Evolutionary conservation across 805 yeast genomes (phyloP), one percentile per base, ranked within the genome.

Genomic region (Millerozyma miso): DNA sequence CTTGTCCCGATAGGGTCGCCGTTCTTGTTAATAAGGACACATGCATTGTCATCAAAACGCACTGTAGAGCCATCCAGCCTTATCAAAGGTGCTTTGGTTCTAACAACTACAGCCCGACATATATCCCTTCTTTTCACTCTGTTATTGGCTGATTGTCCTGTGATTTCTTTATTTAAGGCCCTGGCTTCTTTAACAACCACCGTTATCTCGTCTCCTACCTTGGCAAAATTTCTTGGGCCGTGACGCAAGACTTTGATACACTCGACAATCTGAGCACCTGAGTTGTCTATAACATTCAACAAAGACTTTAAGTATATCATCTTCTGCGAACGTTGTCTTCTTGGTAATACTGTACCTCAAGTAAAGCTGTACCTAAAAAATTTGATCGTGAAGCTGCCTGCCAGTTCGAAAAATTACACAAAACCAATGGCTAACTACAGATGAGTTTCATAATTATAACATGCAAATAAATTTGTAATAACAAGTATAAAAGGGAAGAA

Each of bases 1-100:
- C 98, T 85, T 19, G 97, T 85, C 14, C 98, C 99, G 40, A 93
- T 74, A 7, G 97, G 97, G 59, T 93, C 99, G 20, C 87, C 85
- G 57, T 83, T 85, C 67, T 91, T 91, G 70, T 93, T 90, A 48
- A 91, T 79, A 57, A 93, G 75, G 29, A 93, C 98, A 69, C 98
- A 90, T 1, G 99, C 99, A 63, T 91, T 93, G 66, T 93, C 99
- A 61, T 90, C 97, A 61, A 93, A 93, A 53, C 85, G 73, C 20
- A 93, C 76, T 17, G 80, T 80, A 2, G 95, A 76, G 3, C 99
- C 99, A 61, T 93, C 98, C 3, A 83, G 76, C 60, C 99, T 80
- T 55, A 76, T 75, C 48, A 78, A 78, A 4, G 77, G 76, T 50
- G 88, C 88, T 67, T 83, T 89, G 0, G 97, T 88, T 65, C 99